Conservation (phyloP, 176 grass and related monocot species). For the Bolboschoenus planiculmis region DNA sequence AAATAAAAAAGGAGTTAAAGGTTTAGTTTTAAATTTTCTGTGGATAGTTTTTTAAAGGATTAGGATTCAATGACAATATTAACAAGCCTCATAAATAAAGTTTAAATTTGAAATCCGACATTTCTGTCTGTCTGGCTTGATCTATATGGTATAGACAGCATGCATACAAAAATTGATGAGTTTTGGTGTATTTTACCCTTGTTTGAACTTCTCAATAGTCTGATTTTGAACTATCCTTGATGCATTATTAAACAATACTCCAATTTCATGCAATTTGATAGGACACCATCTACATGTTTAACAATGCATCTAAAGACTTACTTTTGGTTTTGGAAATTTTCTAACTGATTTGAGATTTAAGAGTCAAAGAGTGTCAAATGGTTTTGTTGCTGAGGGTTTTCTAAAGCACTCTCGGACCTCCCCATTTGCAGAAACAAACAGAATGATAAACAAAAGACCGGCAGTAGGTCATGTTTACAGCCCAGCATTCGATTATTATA, state of each 20-base stretch:
- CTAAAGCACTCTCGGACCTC: neutral
- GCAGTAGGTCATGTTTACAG: neutral
- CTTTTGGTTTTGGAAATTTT: neutral
- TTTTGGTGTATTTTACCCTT: neutral
- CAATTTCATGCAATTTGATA: neutral
- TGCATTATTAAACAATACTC: neutral
- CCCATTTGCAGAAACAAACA: neutral
- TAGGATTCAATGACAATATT: neutral
- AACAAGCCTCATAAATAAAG: neutral
- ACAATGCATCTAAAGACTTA: neutral
- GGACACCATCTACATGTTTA: neutral
- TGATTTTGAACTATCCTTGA: neutral
- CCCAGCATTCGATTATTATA: neutral
- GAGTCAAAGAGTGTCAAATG: neutral
- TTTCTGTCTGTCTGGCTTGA: neutral
- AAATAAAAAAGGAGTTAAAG: no score
- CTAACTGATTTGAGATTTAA: neutral
- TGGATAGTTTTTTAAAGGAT: neutral
- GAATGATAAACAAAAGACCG: neutral
- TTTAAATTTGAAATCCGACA: neutral
- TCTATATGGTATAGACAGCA: neutral
- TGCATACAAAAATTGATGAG: neutral
- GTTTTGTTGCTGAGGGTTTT: neutral
- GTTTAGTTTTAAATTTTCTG: neutral
- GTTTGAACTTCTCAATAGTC: neutral